Percentiles rank a stretch among this genome's conserved stretches.
phyloP scores from a whole-genome alignment of 192 early-diverging fungal genomes.

The Entrophospora sp. region DNA sequence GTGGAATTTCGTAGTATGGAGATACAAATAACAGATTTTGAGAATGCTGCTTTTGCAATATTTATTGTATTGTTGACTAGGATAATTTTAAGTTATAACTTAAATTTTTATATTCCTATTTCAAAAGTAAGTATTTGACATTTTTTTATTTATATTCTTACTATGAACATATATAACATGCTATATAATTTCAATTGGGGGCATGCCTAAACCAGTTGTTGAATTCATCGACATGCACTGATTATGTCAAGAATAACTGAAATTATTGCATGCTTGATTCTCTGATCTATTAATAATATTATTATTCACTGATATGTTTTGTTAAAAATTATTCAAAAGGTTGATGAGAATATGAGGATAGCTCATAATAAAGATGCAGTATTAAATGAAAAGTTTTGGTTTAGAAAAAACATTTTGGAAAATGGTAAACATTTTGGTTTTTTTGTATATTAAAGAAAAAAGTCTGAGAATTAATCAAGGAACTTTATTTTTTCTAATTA shows the following conservation, averaged over 20 bases:
- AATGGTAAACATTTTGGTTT: not conserved
- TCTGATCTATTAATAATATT: too few species aligned
- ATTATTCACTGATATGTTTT: too few species aligned
- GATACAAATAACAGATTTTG: constrained; percentile 92
- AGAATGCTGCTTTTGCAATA: constrained; percentile 91
- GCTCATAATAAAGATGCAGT: constrained; percentile 83
- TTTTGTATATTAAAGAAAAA: too few species aligned
- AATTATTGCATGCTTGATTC: too few species aligned
- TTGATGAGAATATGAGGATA: constrained; percentile 89
- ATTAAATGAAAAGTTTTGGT: constrained; percentile 75
- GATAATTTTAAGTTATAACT: constrained; percentile 75
- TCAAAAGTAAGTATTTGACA: constrained; percentile 55
- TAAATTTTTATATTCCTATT: constrained; percentile 95
- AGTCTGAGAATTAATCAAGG: too few species aligned
- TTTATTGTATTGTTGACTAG: constrained; percentile 90
- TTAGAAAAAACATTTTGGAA: constrained; percentile 71
- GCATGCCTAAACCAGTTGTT: too few species aligned
- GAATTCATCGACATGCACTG: too few species aligned
- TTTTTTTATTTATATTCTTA: not conserved
- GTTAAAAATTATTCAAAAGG: constrained; percentile 33
- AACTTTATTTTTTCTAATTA: too few species aligned
- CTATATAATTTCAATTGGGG: too few species aligned
- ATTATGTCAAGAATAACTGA: too few species aligned
- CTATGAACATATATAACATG: not conserved
- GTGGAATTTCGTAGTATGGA: constrained; percentile 98